Base-by-base conservation (phyloP, 2,329 filamentous ascomycete species). In the Diplodia corticola region DNA sequence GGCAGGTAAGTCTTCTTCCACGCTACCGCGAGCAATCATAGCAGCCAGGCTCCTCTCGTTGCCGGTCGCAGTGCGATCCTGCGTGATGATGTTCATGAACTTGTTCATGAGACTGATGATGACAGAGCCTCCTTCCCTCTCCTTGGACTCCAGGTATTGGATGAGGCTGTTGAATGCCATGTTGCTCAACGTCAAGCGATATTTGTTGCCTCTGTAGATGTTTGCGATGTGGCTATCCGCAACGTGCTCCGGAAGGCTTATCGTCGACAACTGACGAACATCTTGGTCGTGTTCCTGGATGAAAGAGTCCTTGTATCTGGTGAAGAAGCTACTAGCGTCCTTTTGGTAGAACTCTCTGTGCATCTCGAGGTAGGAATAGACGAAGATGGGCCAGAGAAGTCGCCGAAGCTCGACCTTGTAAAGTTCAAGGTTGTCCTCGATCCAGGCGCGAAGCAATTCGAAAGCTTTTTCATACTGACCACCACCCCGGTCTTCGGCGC, bases 331-430 rank as follows among this genome's bases (percentile, higher is more conserved):
- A 70, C 91, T 88, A 15, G 89, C 88, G 67, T 96, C 92, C 46
- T 86, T 86, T 1, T 86, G 81, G 71, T 90, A 93, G 69, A 88
- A 88, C 67, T 92, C 87, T 37, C 83, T 83, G 30, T 96, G 85
- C 65, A 98, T 85, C 66, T 92, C 89, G 28, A 99, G 82, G 74
- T 91, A 97, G 0, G 92, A 95, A 78, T 99, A 96, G 60, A 98
- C 91, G 73, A 97, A 98, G 0, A 96, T 81, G 0, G 95, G 95
- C 93, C 95, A 99, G 17, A 97, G 81, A 4, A 98, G 83, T 70
- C 96, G 93, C 67, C 88, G 86, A 3, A 99, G 83, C 80, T 99
- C 95, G 51, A 94, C 91, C 83, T 97, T 97, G 85, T 98, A 98
- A 30, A 98, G 85, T 70, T 98, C 94, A 26, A 99, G 84, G 67